phyloP scores from a whole-genome alignment of 768 basidiomycete genomes.

The Naganishia onofrii region DNA sequence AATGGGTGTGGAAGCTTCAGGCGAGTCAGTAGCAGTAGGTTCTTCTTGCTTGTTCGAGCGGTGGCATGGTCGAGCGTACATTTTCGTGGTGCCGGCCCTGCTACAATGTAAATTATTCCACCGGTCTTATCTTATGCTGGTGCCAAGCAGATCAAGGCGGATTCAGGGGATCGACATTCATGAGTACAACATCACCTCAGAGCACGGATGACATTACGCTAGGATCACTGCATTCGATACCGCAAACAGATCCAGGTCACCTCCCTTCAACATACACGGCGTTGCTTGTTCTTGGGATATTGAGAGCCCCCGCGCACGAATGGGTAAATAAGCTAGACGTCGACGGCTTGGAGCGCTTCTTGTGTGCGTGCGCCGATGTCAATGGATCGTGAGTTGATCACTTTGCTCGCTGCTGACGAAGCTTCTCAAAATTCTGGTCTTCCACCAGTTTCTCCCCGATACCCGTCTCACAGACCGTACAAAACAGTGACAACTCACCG shows the following conservation, averaged over 20 bases:
- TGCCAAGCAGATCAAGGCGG: slow-evolving; percentile 35
- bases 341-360: slow-evolving; percentile 63
- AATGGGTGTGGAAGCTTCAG: slow-evolving; percentile 91
- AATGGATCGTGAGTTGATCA: slow-evolving; percentile 73
- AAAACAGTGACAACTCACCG: slow-evolving; percentile 46
- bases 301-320: slow-evolving; percentile 72
- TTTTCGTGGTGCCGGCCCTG: slow-evolving; percentile 22
- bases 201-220: not conserved
- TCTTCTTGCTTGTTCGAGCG: slow-evolving; percentile 25
- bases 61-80: not conserved
- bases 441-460: slow-evolving; percentile 1
- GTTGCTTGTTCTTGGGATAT: slow-evolving; percentile 72
- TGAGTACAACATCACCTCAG: slow-evolving; percentile 56
- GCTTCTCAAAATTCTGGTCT: not conserved
- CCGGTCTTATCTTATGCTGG: slow-evolving; percentile 58
- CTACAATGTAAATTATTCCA: slow-evolving; percentile 57
- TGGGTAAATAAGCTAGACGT: slow-evolving; percentile 61
- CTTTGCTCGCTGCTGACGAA: not conserved
- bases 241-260: slow-evolving; percentile 68
- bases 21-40: slow-evolving; percentile 57
- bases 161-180: slow-evolving; percentile 73
- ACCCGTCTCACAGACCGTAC: not conserved
- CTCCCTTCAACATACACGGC: slow-evolving; percentile 94
- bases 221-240: slow-evolving; percentile 17
- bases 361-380: slow-evolving; percentile 68